phyloP scores from a whole-genome alignment of 1,284 basidiomycete genomes.

The Uromyces viciae-fabae region DNA sequence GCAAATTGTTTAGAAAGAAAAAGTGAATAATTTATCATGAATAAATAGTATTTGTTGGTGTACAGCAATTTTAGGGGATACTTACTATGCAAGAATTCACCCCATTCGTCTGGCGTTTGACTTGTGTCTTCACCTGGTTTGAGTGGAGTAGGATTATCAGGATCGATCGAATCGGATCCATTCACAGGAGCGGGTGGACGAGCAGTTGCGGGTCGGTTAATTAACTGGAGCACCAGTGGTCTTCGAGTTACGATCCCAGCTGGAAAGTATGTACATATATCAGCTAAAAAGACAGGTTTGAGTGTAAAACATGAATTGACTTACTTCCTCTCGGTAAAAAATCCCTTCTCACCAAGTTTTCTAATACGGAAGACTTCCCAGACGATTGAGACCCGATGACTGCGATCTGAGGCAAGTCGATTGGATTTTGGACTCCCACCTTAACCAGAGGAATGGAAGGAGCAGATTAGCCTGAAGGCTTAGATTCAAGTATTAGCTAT shows the following conservation, averaged over 20 bases:
- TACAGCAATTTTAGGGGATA: neutral
- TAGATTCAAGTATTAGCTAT: constrained; percentile 50
- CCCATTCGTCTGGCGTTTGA: constrained; percentile 86
- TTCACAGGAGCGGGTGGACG: constrained; percentile 46
- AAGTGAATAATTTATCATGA: neutral
- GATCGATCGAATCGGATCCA: neutral
- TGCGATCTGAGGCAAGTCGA: constrained; percentile 62
- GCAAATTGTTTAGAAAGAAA: neutral
- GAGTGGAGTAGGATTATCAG: constrained; percentile 7
- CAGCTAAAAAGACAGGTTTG: neutral
- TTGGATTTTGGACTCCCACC: constrained; percentile 53
- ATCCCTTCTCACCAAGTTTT: constrained; percentile 96
- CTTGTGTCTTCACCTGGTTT: constrained; percentile 59
- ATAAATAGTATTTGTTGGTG: no score
- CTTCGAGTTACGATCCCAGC: constrained; percentile 90
- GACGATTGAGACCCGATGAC: constrained; percentile 61
- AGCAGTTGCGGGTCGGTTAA: constrained; percentile 64
- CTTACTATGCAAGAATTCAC: constrained; percentile 78
- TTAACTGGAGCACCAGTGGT: constrained; percentile 89
- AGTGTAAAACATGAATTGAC: constrained; percentile 24
- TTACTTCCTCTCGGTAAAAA: constrained; percentile 87
- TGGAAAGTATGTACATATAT: neutral
- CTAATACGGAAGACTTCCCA: constrained; percentile 51
- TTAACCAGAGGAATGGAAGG: constrained; percentile 12
- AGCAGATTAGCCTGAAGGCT: no score